A percentile compares a stretch with the other conserved stretches of the same genome.
These are phyloP conservation scores for Trichosporon coremiiforme DNA, from an alignment of 1,284 basidiomycete genomes.

Conservation along the genomic window DNA sequence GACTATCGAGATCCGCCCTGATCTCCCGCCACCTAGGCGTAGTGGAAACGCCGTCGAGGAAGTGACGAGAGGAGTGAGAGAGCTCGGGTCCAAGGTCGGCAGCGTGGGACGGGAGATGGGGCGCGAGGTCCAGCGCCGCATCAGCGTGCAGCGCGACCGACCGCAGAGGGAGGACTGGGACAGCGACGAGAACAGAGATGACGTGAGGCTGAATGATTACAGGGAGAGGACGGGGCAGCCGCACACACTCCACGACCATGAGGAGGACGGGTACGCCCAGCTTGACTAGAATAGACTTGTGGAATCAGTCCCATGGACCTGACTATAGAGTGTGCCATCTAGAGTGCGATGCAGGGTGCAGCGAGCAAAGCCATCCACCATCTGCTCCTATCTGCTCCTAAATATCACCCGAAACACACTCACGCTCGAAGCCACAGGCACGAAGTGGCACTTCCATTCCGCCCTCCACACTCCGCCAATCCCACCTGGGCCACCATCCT, in stretches of 20 bases:
- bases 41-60: constrained; percentile 31
- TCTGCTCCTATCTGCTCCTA: too few relatives aligned
- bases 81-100: constrained; percentile 22
- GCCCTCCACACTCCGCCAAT: too few relatives aligned
- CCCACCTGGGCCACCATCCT: too few relatives aligned
- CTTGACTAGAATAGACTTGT: constrained; percentile 23
- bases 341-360: too few relatives aligned
- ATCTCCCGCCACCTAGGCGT: constrained; percentile 36
- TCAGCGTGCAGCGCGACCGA: constrained; percentile 11
- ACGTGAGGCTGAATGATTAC: constrained; percentile 4
- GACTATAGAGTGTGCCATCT: too few relatives aligned
- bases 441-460: too few relatives aligned
- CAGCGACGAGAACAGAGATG: background rate
- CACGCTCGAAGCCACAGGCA: too few relatives aligned
- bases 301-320: too few relatives aligned
- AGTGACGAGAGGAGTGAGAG: constrained; percentile 28
- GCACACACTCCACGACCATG: constrained; percentile 15
- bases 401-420: too few relatives aligned
- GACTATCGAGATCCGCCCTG: constrained; percentile 65
- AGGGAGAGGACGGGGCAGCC: background rate
- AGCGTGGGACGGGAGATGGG: constrained; percentile 21
- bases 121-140: constrained; percentile 19
- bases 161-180: constrained; percentile 5
- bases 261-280: constrained; percentile 29
- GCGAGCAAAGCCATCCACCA: too few relatives aligned